Evolutionary conservation across 169 alveolate species (phyloP).

Genomic region (Besnoitia besnoiti): DNA sequence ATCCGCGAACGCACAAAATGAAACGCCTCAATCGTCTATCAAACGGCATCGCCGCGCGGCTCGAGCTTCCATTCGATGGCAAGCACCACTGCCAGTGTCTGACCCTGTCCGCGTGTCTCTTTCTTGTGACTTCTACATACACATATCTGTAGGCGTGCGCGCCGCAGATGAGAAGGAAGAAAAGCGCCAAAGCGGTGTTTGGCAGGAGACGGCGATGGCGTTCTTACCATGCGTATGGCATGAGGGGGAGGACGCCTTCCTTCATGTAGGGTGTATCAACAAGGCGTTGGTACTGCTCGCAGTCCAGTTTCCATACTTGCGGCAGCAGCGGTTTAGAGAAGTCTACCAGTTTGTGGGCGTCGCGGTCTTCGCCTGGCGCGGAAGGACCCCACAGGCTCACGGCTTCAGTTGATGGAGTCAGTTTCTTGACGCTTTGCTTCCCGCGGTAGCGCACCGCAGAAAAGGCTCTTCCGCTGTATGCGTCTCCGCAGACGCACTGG

Average conservation of each 20-base stretch:
- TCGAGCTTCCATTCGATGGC: no score
- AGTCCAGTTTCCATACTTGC: not conserved
- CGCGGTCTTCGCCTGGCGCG: not conserved
- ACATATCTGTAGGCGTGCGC: no score
- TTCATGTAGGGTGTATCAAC: not conserved
- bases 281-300: constrained; percentile 5
- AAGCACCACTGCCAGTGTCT: no score
- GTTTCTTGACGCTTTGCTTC: not conserved
- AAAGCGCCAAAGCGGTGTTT: not conserved
- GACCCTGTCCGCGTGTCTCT: no score
- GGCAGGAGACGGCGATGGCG: not conserved
- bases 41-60: no score
- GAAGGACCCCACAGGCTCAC: no score
- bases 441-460: not conserved
- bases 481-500: not conserved
- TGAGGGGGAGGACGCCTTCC: not conserved
- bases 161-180: not conserved
- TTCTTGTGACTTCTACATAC: no score
- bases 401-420: no score
- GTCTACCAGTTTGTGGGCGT: constrained; percentile 10
- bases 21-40: no score
- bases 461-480: no score
- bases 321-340: constrained; percentile 53
- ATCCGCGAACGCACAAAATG: no score
- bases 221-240: constrained; percentile 27